Base-by-base conservation (phyloP, 257 asterid species). In the Gentiana dahurica region DNA sequence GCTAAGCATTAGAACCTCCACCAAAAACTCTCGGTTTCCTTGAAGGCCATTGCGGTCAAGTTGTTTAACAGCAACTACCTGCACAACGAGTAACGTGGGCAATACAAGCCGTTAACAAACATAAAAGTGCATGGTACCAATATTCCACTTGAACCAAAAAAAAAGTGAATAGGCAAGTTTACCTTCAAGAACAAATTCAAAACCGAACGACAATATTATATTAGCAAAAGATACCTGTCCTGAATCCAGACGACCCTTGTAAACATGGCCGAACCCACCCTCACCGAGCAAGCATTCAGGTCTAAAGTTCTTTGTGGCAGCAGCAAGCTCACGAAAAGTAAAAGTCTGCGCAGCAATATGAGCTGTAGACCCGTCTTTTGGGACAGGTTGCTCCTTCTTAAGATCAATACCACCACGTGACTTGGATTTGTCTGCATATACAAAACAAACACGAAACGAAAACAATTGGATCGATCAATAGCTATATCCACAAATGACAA, bases 1-100 rank as follows among this genome's bases (percentile, higher is more conserved):
- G 83, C 98, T 91, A 79, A 91, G 98, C 98, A 91, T 91, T 67
- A 91, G 95, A 81, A 91, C 96, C 89, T 91, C 98, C 69, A 91
- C 98, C 70, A 87, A 72, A 71, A 87, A 87, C 63, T 91, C 98
- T 74, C 96, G 60, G 57, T 91, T 91, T 63, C 98, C 98, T 73
- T 87, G 96, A 68, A 87, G 89, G 11, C 96, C 96, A 67, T 87
- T 87, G 13, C 95, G 84, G 64, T 91, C 96, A 53, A 91, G 96
- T 70, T 85, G 95, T 65, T 91, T 87, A 55, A 91, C 98, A 5
- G 98, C 98, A 66, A 85, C 98, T 46, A 83, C 93, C 98, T 91
- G 75, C 70, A 66, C 72, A 63, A 35, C 33, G 46, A 41, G 15
- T 59, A 56, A 41, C 65, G 53, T 57, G n/a, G 49, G 51, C 62